phyloP scores from a whole-genome alignment of 257 asterid genomes.

The Nicotiana sylvestris region DNA sequence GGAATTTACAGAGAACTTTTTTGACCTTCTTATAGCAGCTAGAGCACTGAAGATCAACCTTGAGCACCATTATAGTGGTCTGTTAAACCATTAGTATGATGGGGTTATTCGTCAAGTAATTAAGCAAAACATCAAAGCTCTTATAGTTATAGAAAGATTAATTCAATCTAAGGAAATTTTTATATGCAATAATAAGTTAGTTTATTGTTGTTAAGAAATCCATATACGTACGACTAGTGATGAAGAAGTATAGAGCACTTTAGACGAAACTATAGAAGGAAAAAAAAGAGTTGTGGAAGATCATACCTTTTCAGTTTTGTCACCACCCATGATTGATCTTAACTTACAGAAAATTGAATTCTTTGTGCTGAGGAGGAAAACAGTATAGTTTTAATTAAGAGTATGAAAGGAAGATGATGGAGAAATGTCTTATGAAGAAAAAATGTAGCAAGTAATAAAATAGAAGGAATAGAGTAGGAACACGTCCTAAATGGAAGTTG shows the following conservation, averaged over 20 bases:
- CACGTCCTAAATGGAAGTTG: background rate
- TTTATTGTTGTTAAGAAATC: too few species aligned
- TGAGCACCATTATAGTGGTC: conserved; percentile 59
- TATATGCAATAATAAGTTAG: background rate
- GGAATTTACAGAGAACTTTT: conserved; percentile 67
- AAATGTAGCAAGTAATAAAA: background rate
- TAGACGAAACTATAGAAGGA: too few species aligned
- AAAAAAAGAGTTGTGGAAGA: too few species aligned
- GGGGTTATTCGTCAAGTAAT: background rate
- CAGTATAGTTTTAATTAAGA: background rate
- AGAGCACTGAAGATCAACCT: conserved; percentile 76
- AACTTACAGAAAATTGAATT: background rate
- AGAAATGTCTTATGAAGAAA: background rate
- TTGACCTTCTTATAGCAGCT: conserved; percentile 81
- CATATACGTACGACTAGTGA: too few species aligned
- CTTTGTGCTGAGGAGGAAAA: background rate
- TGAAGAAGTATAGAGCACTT: too few species aligned
- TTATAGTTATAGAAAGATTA: background rate
- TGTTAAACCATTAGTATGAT: conserved; percentile 11
- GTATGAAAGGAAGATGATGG: background rate
- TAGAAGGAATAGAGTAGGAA: background rate
- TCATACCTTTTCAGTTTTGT: background rate
- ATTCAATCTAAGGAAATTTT: too few species aligned
- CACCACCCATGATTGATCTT: conserved; percentile 9
- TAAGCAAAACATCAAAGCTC: background rate